A percentile compares a stretch with the other conserved stretches of the same genome.
phyloP scores from a whole-genome alignment of 2,329 filamentous ascomycete genomes.

The Botrytis sinoallii region DNA sequence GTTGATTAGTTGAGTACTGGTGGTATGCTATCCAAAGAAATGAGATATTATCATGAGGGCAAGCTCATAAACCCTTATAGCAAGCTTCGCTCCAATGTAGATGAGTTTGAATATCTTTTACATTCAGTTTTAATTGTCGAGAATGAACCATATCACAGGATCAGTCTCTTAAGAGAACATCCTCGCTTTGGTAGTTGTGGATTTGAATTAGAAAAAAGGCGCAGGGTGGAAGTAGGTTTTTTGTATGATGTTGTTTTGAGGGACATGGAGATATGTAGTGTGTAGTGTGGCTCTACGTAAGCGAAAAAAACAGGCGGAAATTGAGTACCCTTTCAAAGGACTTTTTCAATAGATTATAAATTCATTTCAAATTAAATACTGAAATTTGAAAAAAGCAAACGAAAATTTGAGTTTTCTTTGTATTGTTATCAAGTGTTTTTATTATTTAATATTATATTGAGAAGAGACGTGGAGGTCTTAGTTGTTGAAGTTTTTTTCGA shows the following conservation, averaged over 20 bases:
- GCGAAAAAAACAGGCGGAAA: no score
- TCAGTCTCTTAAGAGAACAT: background rate
- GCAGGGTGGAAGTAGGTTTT: background rate
- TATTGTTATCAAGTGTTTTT: no score
- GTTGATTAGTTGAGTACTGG: background rate
- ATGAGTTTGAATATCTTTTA: background rate
- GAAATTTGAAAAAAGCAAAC: no score
- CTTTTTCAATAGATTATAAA: no score
- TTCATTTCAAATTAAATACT: no score
- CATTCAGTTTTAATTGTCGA: background rate
- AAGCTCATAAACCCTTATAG: background rate
- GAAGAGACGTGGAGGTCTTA: no score
- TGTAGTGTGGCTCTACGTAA: no score
- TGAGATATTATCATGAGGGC: background rate
- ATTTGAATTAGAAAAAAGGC: background rate
- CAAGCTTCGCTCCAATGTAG: background rate
- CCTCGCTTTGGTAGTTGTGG: background rate
- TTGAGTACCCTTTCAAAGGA: no score
- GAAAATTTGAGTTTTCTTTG: no score
- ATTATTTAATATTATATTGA: no score
- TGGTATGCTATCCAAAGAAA: background rate
- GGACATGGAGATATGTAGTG: no score
- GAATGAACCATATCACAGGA: background rate
- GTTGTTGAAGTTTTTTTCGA: no score
- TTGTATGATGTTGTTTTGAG: background rate